Evolutionary conservation across 306 rosid species (phyloP).

Genomic region (Quercus robur): DNA sequence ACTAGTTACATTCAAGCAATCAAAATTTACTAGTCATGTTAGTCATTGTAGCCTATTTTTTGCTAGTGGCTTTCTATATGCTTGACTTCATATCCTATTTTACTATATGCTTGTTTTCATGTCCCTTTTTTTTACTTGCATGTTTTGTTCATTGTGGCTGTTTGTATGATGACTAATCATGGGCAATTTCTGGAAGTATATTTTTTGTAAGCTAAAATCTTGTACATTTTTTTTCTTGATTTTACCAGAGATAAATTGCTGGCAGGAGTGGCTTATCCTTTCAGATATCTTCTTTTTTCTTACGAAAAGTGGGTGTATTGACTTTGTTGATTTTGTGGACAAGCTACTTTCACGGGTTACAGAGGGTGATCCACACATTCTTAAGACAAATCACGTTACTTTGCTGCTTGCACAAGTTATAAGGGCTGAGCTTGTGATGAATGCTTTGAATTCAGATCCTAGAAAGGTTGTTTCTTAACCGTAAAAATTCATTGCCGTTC

Average conservation of each 20-base stretch:
- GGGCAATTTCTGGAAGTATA: conserved; percentile 6
- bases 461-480: conserved; percentile 76
- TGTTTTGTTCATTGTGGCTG: conserved; percentile 13
- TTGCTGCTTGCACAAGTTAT: conserved; percentile 92
- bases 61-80: background rate
- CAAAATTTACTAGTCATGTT: background rate
- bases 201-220: conserved; percentile 24
- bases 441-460: conserved; percentile 82
- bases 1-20: background rate
- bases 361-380: conserved; percentile 77
- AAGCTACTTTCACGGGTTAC: conserved; percentile 80
- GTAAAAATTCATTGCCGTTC: conserved; percentile 3
- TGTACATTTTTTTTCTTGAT: conserved; percentile 38
- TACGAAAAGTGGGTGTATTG: conserved; percentile 89
- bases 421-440: conserved; percentile 88
- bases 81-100: background rate
- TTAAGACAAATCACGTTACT: conserved; percentile 91
- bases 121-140: background rate
- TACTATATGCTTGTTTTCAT: too few relatives aligned
- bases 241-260: conserved; percentile 87
- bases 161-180: conserved; percentile 1
- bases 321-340: conserved; percentile 95
- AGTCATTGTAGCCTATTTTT: background rate
- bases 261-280: conserved; percentile 99
- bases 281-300: conserved; percentile 86